Base-by-base conservation (phyloP, 805 yeast species). In the Yarrowia keelungensis region DNA sequence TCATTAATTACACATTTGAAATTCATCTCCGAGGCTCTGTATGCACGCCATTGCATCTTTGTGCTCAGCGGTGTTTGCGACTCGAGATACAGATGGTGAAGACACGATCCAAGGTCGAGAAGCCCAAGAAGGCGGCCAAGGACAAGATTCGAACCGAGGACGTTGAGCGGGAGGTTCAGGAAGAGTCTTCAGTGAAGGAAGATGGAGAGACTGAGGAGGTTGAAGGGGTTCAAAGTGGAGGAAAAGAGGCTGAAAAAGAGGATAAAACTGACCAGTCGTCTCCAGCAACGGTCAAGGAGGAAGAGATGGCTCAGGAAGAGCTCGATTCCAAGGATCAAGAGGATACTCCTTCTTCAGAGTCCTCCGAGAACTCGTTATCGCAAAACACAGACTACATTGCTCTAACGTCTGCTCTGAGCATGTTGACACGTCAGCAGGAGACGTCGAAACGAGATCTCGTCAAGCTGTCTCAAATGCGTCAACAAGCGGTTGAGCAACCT, bases 331-430 rank as follows among this genome's bases (percentile, higher is more conserved):
- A 26, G 32, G 32, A 26, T 5, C 26, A 11, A 4, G 50, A 46
- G 9, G 12, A 9, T 15, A 8, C 65, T 22, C 16, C 2, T 5
- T 12, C 16, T 14, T 14, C 51, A 7, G n/a, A 22, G 8, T 26
- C 32, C 7, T 26, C 32, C 4, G 32, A 26, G 32, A 3, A 26
- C 32, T 26, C 32, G 7, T 26, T 26, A 26, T 26, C 56, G 9
- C 26, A 32, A 68, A 75, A 71, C 67, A 70, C 76, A 15, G 78
- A 76, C 65, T 76, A 76, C 61, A 72, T 76, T 15, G 78, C 79
- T 26, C 72, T 76, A 26, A 45, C 73, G 19, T 72, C 78, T 5
- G 73, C 79, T 5, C 70, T 76, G 16, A 70, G 71, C 26, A 68
- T 76, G 50, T 72, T 76, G 16, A 56, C 65, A 2, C 65, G 73